These are phyloP conservation scores for Eucalyptus cloeziana DNA, from an alignment of 345 rosid genomes.

Conservation along the genomic window DNA sequence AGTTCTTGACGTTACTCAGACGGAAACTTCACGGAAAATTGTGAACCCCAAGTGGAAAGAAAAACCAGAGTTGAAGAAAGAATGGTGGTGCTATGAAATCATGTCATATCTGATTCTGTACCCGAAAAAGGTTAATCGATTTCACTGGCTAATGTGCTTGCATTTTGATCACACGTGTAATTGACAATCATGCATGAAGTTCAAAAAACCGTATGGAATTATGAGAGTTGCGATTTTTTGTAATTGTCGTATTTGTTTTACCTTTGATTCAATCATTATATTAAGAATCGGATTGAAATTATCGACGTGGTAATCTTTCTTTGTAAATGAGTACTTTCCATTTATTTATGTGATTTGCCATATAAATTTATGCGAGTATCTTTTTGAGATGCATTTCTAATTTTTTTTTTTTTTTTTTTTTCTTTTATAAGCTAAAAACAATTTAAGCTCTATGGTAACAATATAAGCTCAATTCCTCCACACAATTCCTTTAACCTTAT, in stretches of 20 bases:
- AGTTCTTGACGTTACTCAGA: background rate
- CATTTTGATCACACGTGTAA: background rate
- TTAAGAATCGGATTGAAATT: background rate
- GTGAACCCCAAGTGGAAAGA: background rate
- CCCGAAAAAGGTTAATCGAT: background rate
- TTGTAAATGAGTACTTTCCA: background rate
- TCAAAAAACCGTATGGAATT: background rate
- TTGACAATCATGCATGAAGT: background rate
- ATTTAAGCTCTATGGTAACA: background rate
- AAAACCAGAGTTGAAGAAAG: background rate
- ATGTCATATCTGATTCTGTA: background rate
- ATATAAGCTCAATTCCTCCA: background rate
- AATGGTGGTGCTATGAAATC: background rate
- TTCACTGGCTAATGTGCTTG: background rate
- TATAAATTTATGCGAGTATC: background rate
- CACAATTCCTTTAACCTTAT: background rate
- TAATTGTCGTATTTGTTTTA: background rate
- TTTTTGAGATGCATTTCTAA: background rate
- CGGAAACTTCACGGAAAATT: background rate
- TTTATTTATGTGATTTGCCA: background rate
- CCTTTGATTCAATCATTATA: background rate
- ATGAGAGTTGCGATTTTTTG: background rate
- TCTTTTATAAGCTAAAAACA: background rate
- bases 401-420: too few relatives aligned
- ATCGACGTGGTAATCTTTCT: rapidly evolving